A percentile compares a stretch with the other conserved stretches of the same genome.
phyloP scores from a whole-genome alignment of 129 eudicot species.

The Cynara cardunculus region DNA sequence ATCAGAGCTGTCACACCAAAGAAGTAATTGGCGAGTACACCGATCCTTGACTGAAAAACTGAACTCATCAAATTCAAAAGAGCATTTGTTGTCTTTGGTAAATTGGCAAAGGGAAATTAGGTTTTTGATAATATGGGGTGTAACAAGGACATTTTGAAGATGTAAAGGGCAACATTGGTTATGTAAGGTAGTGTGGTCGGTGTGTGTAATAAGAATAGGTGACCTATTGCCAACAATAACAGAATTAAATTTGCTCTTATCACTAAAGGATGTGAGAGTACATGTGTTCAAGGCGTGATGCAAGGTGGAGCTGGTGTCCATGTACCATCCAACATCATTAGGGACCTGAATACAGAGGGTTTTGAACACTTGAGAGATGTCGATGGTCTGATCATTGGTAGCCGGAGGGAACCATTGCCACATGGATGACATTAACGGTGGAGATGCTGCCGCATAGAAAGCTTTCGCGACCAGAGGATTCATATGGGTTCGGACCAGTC shows the following conservation, averaged over 20 bases:
- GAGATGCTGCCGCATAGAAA: no score
- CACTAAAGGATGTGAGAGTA: background rate
- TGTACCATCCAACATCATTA: background rate
- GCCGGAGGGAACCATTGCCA: no score
- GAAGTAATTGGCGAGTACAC: background rate
- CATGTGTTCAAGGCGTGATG: background rate
- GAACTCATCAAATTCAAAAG: background rate
- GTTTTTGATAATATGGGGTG: background rate
- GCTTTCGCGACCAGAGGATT: no score
- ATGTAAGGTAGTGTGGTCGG: background rate
- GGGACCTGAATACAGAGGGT: background rate
- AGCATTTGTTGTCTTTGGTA: background rate
- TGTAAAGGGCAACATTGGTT: background rate
- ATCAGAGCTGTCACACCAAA: background rate
- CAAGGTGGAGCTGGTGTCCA: background rate
- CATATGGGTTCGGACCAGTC: no score
- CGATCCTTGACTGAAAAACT: background rate
- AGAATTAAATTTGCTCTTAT: background rate
- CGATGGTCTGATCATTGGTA: no score
- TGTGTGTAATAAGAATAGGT: no score
- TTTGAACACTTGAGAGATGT: background rate
- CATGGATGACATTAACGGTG: no score
- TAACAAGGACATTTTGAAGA: background rate
- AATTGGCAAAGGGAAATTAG: background rate
- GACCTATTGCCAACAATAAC: background rate